These are phyloP conservation scores for Thelephora ganbajun DNA, from an alignment of 768 basidiomycete species.

Conservation along the genomic window DNA sequence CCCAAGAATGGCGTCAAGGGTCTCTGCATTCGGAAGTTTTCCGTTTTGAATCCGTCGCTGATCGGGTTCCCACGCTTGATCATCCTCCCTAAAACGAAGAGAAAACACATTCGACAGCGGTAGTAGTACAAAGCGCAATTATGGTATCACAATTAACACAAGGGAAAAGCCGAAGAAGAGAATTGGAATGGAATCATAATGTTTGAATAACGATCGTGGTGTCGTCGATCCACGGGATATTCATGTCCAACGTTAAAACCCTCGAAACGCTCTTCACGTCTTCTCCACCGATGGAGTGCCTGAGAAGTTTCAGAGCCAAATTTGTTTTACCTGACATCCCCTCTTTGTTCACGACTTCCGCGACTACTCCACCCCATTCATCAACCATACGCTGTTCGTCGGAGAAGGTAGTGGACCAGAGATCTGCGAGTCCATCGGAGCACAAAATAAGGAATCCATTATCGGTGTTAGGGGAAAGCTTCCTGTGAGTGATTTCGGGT, in stretches of 20 bases:
- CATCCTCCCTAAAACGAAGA: not conserved
- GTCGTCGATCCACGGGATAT: slow-evolving; percentile 37
- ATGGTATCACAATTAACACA: not conserved
- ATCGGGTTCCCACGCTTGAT: not conserved
- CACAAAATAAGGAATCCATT: slow-evolving; percentile 23
- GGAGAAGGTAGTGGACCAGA: slow-evolving; percentile 12
- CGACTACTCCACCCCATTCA: slow-evolving; percentile 17
- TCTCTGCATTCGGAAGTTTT: not conserved
- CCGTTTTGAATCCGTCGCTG: not conserved
- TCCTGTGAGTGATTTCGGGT: slow-evolving; percentile 26
- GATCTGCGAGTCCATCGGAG: slow-evolving; percentile 32
- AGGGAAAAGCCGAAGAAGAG: not conserved
- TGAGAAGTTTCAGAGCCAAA: slow-evolving; percentile 25
- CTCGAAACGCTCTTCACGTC: slow-evolving; percentile 25
- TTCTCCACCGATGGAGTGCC: slow-evolving; percentile 29
- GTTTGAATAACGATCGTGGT: slow-evolving; percentile 31
- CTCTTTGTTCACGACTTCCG: slow-evolving; percentile 10
- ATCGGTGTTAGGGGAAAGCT: slow-evolving; percentile 9
- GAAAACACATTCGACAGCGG: not conserved
- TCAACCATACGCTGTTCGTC: slow-evolving; percentile 18
- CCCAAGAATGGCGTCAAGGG: no score
- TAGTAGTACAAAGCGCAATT: not conserved
- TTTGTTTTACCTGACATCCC: slow-evolving; percentile 15
- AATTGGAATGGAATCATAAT: not conserved
- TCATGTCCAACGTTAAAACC: slow-evolving; percentile 34